A percentile compares a stretch with the other conserved stretches of the same genome.
These are phyloP conservation scores for Naganishia vishniacii DNA, from an alignment of 768 basidiomycete species.

Conservation along the genomic window DNA sequence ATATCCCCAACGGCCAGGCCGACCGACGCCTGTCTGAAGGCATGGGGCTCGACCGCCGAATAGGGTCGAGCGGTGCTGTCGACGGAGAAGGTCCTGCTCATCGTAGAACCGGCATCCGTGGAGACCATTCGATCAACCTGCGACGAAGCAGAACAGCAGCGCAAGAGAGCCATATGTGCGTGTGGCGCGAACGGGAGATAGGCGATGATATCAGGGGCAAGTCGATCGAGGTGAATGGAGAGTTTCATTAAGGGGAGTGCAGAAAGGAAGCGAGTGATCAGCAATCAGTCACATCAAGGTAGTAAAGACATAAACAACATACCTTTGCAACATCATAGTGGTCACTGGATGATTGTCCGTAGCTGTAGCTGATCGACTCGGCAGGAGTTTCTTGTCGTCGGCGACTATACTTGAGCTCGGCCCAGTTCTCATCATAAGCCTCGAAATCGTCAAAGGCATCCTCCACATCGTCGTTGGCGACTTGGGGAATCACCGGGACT, in stretches of 20 bases:
- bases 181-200: background rate
- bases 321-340: conserved; percentile 15
- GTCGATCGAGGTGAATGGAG: background rate
- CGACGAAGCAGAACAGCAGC: background rate
- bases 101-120: conserved; percentile 6
- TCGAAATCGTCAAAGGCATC: conserved; percentile 17
- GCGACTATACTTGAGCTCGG: conserved; percentile 4
- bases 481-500: background rate
- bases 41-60: background rate
- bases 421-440: conserved; percentile 13
- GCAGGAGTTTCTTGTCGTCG: conserved; percentile 15
- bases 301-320: background rate
- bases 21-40: background rate
- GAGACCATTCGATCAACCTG: conserved; percentile 20
- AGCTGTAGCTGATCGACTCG: conserved; percentile 1
- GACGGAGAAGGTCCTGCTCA: conserved; percentile 20
- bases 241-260: too few relatives aligned
- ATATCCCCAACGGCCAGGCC: conserved; percentile 5
- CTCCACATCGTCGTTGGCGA: background rate
- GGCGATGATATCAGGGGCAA: background rate
- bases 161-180: background rate
- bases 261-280: conserved; percentile 8
- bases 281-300: background rate
- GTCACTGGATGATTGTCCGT: conserved; percentile 9
- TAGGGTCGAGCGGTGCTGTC: conserved; percentile 11